Evolutionary conservation across 2,329 filamentous ascomycete species (phyloP).

Genomic region (Fusarium brachygibbosum): DNA sequence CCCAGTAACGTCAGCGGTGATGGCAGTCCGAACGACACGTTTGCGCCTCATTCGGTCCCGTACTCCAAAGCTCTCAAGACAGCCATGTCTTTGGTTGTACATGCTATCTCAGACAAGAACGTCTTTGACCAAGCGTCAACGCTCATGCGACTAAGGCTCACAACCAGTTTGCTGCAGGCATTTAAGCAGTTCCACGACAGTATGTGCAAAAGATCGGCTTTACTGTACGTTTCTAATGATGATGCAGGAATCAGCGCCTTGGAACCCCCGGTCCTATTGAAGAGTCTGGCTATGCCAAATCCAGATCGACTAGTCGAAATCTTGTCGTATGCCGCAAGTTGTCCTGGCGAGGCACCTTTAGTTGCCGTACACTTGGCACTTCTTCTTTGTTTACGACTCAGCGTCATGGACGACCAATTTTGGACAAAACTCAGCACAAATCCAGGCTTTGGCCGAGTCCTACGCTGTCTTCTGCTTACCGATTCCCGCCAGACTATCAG

Average conservation of each 20-base stretch:
- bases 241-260: conserved; percentile 33
- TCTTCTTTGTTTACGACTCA: conserved; percentile 49
- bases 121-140: conserved; percentile 59
- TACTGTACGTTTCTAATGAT: conserved; percentile 14
- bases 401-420: conserved; percentile 48
- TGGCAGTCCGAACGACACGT: background rate
- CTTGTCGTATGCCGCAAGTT: conserved; percentile 44
- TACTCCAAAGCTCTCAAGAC: conserved; percentile 57
- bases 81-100: conserved; percentile 67
- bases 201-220: conserved; percentile 24
- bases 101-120: conserved; percentile 70
- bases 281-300: conserved; percentile 30
- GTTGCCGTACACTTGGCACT: conserved; percentile 49
- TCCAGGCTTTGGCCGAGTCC: conserved; percentile 40
- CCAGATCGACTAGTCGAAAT: conserved; percentile 48
- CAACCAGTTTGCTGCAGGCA: conserved; percentile 48
- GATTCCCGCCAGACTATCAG: conserved; percentile 49
- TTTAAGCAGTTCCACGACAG: conserved; percentile 50
- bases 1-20: conserved; percentile 38
- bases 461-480: conserved; percentile 49
- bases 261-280: conserved; percentile 17
- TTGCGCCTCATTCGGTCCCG: conserved; percentile 37
- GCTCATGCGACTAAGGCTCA: conserved; percentile 48
- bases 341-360: conserved; percentile 44
- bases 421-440: conserved; percentile 47